Conservation (phyloP, 208 protist genomes). For the Lotmaria passim region DNA sequence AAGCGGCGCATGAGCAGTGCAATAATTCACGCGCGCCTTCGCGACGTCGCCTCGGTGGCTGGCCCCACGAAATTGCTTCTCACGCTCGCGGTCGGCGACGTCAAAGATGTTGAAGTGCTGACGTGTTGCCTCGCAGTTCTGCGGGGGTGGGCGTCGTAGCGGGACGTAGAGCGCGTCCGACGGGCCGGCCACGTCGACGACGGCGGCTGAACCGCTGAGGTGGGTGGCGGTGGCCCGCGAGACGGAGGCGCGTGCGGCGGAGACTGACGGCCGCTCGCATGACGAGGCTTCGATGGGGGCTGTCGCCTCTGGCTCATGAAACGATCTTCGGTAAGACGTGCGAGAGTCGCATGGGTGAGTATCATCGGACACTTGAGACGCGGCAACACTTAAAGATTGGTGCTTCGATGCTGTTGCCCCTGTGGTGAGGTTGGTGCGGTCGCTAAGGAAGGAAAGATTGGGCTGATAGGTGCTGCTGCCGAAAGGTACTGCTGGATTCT, state of each 20-base stretch:
- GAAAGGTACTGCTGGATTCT: background rate
- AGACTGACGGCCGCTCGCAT: background rate
- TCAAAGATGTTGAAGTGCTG: constrained; percentile 42
- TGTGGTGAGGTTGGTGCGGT: background rate
- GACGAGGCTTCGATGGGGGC: background rate
- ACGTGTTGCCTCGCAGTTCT: constrained; percentile 22
- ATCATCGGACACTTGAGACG: background rate
- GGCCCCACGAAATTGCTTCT: background rate
- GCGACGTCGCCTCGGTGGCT: too few relatives aligned
- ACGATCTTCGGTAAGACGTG: background rate
- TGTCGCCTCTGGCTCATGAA: background rate
- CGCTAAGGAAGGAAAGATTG: background rate
- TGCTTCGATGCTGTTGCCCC: background rate
- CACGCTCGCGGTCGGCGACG: background rate
- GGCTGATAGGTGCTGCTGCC: background rate
- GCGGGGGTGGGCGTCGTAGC: constrained; percentile 22
- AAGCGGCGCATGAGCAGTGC: background rate
- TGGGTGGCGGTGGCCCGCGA: constrained; percentile 30
- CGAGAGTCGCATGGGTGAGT: background rate
- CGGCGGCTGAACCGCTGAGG: constrained; percentile 33
- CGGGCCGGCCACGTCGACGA: constrained; percentile 21
- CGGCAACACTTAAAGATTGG: background rate
- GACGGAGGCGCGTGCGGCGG: background rate
- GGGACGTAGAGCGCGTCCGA: constrained; percentile 28
- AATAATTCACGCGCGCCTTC: background rate